Evolutionary conservation across 2,329 filamentous ascomycete genomes (phyloP).

Genomic region (Xylaria arbuscula): DNA sequence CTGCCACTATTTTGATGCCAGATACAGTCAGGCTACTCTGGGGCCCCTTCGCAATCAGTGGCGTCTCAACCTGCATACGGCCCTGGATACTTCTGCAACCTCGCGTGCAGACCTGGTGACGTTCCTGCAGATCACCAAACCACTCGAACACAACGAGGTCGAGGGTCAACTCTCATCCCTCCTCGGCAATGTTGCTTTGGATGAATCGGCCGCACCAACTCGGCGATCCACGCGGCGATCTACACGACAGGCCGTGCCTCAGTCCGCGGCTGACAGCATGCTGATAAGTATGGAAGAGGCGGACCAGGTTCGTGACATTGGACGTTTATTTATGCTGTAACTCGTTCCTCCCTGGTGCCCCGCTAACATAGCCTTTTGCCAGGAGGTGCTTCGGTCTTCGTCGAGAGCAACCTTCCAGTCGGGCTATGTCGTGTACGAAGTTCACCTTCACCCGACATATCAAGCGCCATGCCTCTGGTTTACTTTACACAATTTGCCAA

Average conservation of each 20-base stretch:
- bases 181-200: conserved; percentile 60
- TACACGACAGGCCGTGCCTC: neutral
- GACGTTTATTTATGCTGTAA: conserved; percentile 18
- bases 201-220: conserved; percentile 25
- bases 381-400: conserved; percentile 56
- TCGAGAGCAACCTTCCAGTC: conserved; percentile 47
- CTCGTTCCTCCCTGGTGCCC: neutral
- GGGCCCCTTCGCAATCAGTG: conserved; percentile 65
- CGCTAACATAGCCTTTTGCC: conserved; percentile 24
- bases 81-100: conserved; percentile 59
- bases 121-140: conserved; percentile 67
- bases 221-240: conserved; percentile 22
- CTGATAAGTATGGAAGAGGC: conserved; percentile 64
- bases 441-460: conserved; percentile 80
- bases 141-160: conserved; percentile 59
- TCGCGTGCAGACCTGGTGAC: conserved; percentile 57
- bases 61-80: conserved; percentile 65
- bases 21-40: conserved; percentile 68
- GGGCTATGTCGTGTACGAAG: conserved; percentile 74
- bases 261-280: conserved; percentile 53
- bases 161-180: conserved; percentile 60
- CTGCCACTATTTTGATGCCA: conserved; percentile 71
- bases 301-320: conserved; percentile 58
- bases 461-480: conserved; percentile 82
- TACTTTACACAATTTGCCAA: conserved; percentile 68